These are phyloP conservation scores for Inga laurina DNA, from an alignment of 306 rosid species.

Conservation along the genomic window DNA sequence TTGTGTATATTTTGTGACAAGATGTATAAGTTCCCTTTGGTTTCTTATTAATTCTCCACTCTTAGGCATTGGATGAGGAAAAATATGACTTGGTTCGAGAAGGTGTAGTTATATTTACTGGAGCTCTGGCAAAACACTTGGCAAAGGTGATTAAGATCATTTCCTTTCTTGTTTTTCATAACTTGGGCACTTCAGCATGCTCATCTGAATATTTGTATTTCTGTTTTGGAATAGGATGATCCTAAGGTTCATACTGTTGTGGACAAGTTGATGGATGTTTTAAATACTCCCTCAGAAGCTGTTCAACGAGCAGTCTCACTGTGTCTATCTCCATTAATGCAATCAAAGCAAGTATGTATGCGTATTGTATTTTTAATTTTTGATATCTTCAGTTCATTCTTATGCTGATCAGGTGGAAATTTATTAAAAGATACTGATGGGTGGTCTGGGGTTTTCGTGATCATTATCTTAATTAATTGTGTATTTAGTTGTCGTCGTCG, in stretches of 20 bases:
- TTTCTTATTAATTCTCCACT: conserved; percentile 14
- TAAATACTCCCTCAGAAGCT: conserved; percentile 97
- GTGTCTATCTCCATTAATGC: conserved; percentile 93
- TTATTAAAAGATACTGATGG: not conserved
- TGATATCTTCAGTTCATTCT: conserved; percentile 9
- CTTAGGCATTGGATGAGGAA: conserved; percentile 88
- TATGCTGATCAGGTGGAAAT: conserved; percentile 20
- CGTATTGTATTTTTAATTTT: conserved; percentile 16
- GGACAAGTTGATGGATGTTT: conserved; percentile 90
- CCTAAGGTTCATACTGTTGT: conserved; percentile 91
- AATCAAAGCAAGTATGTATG: conserved; percentile 76
- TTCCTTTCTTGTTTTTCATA: conserved; percentile 5
- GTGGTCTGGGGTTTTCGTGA: not conserved
- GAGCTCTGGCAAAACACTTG: conserved; percentile 96
- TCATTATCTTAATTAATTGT: not conserved
- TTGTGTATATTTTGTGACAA: not conserved
- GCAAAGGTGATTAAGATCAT: conserved; percentile 60
- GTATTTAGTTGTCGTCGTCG: conserved; percentile 6
- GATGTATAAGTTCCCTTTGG: conserved; percentile 13
- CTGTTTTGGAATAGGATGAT: conserved; percentile 68
- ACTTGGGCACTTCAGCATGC: conserved; percentile 5
- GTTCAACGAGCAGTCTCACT: conserved; percentile 97
- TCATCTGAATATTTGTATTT: conserved; percentile 6
- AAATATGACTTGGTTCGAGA: conserved; percentile 95
- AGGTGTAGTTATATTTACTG: conserved; percentile 97